Conservation (phyloP, 2,329 filamentous ascomycete genomes). For the Plenodomus lindquistii region DNA sequence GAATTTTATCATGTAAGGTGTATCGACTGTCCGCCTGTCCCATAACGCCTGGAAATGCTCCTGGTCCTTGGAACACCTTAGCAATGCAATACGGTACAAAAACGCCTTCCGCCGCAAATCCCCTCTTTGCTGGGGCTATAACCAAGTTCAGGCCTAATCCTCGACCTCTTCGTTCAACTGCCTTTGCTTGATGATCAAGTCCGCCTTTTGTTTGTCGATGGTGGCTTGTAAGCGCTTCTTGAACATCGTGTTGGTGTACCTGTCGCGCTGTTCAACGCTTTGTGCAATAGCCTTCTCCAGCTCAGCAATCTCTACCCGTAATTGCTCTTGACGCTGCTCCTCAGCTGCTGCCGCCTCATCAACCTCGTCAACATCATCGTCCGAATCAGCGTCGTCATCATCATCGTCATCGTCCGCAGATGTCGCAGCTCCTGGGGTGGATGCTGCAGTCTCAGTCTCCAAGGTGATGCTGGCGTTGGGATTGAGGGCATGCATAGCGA, state of each 20-base stretch:
- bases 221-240: conserved; percentile 54
- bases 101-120: background rate
- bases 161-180: conserved; percentile 42
- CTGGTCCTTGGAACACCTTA: background rate
- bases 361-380: conserved; percentile 52
- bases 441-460: conserved; percentile 35
- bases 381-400: conserved; percentile 50
- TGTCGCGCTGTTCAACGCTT: conserved; percentile 48
- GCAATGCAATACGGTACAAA: background rate
- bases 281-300: conserved; percentile 55
- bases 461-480: conserved; percentile 31
- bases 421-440: conserved; percentile 38
- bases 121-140: too few relatives aligned
- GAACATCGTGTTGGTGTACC: conserved; percentile 54
- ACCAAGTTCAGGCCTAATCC: conserved; percentile 11
- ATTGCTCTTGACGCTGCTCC: conserved; percentile 50
- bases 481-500: conserved; percentile 44
- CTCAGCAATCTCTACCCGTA: conserved; percentile 59
- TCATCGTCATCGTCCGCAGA: conserved; percentile 48
- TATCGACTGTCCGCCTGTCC: background rate
- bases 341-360: conserved; percentile 54
- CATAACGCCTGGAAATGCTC: background rate
- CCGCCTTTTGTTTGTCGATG: conserved; percentile 50
- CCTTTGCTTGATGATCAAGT: conserved; percentile 60
- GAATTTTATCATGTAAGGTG: background rate